Conservation (phyloP, 495 filamentous ascomycete species). For the Talaromyces nanjingensis region DNA sequence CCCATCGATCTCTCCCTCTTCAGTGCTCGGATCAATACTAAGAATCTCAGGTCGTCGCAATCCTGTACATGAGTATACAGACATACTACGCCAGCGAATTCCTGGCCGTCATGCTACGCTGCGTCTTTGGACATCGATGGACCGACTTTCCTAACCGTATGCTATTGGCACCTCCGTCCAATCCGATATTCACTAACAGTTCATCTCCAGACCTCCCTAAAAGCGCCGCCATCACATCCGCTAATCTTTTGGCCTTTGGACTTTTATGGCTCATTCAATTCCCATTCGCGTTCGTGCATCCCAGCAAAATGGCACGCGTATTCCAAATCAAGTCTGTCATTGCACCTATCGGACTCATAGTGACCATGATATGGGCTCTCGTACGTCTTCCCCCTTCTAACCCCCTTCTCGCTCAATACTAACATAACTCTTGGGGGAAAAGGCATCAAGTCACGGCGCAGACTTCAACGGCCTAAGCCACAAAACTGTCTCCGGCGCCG, state of each 20-base stretch:
- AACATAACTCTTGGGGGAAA: neutral
- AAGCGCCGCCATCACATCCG: conserved; percentile 46
- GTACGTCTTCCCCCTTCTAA: conserved; percentile 7
- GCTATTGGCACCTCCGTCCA: neutral
- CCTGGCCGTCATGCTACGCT: conserved; percentile 43
- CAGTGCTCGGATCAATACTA: neutral
- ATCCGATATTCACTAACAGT: neutral
- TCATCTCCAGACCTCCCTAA: conserved; percentile 26
- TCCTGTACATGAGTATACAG: conserved; percentile 8
- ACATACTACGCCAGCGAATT: conserved; percentile 7
- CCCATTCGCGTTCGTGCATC: conserved; percentile 20
- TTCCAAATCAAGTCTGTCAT: conserved; percentile 7
- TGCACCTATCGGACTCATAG: conserved; percentile 5
- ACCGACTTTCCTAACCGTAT: conserved; percentile 47
- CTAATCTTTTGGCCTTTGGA: conserved; percentile 54
- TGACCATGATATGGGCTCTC: conserved; percentile 7
- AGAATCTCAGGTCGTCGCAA: neutral
- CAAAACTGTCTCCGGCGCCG: conserved; percentile 1
- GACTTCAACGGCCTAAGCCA: conserved; percentile 3
- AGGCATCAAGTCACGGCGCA: conserved; percentile 7
- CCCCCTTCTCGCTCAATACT: neutral
- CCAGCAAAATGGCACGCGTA: conserved; percentile 6
- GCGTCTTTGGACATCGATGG: conserved; percentile 56
- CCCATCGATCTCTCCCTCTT: neutral
- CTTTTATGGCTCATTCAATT: conserved; percentile 36